These are phyloP conservation scores for Mollisiaceae sp. DNA, from an alignment of 2,329 filamentous ascomycete genomes.

Conservation along the genomic window DNA sequence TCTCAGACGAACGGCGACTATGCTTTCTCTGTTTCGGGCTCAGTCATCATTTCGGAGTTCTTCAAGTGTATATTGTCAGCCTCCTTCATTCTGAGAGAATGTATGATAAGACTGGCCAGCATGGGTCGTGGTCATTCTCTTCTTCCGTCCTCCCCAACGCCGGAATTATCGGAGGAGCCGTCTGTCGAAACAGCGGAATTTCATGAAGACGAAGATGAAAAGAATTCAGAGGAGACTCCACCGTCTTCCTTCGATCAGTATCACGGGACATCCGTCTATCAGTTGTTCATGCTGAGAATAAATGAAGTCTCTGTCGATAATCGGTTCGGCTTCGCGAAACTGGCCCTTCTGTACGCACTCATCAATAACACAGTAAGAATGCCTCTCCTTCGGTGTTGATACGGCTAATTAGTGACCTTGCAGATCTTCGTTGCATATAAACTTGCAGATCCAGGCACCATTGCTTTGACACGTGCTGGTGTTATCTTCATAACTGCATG, in stretches of 20 bases:
- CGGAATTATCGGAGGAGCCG: not conserved
- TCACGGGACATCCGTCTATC: not conserved
- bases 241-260: not conserved
- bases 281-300: slow-evolving; percentile 10
- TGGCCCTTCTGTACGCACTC: slow-evolving; percentile 44
- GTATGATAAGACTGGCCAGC: slow-evolving; percentile 23
- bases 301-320: slow-evolving; percentile 40
- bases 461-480: slow-evolving; percentile 43
- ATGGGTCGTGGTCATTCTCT: slow-evolving; percentile 3
- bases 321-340: slow-evolving; percentile 42
- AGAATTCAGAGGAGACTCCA: not conserved
- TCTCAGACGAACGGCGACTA: slow-evolving; percentile 38
- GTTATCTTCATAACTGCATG: slow-evolving; percentile 43
- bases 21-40: slow-evolving; percentile 40
- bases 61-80: slow-evolving; percentile 43
- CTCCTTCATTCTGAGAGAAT: slow-evolving; percentile 41
- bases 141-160: slow-evolving; percentile 24
- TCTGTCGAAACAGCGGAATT: not conserved
- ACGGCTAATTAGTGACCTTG: not conserved
- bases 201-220: slow-evolving; percentile 10
- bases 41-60: slow-evolving; percentile 44
- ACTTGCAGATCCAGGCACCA: slow-evolving; percentile 44
- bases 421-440: slow-evolving; percentile 43
- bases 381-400: not conserved
- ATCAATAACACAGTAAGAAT: slow-evolving; percentile 42